phyloP scores from a whole-genome alignment of 2,329 filamentous ascomycete species.

The Aspergillus glaucus region DNA sequence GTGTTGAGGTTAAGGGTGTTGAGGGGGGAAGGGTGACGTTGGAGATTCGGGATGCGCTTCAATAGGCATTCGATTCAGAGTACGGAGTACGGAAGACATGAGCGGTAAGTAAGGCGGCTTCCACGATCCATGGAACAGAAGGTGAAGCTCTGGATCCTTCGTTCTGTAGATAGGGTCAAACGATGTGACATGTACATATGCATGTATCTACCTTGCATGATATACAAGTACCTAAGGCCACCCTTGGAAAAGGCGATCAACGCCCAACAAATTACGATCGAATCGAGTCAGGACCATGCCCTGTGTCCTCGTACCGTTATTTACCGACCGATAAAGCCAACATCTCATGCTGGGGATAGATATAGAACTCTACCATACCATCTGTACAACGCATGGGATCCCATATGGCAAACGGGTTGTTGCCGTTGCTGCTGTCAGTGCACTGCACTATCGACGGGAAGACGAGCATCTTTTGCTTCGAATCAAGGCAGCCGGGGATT shows the following conservation, averaged over 20 bases:
- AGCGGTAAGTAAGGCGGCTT: not conserved
- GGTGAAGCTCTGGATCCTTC: no score
- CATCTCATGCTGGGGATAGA: not conserved
- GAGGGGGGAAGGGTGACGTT: conserved; percentile 57
- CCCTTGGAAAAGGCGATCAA: not conserved
- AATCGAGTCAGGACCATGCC: no score
- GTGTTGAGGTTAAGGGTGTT: conserved; percentile 57
- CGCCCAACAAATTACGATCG: no score
- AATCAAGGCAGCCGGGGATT: no score
- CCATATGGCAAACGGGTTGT: no score
- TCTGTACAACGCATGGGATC: no score
- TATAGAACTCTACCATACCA: not conserved
- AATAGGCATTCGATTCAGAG: conserved; percentile 14
- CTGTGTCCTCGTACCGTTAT: no score
- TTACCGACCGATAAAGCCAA: not conserved
- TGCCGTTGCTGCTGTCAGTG: not conserved
- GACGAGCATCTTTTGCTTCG: not conserved
- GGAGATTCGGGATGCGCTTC: conserved; percentile 57
- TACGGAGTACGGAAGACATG: not conserved
- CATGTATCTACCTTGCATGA: conserved; percentile 9
- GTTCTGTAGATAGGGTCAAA: not conserved
- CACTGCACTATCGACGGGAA: not conserved
- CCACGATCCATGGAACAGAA: not conserved
- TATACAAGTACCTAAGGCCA: conserved; percentile 1
- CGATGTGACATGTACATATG: conserved; percentile 5